phyloP scores from a whole-genome alignment of 192 early-diverging fungal genomes.

The Jimgerdemannia lactiflua region DNA sequence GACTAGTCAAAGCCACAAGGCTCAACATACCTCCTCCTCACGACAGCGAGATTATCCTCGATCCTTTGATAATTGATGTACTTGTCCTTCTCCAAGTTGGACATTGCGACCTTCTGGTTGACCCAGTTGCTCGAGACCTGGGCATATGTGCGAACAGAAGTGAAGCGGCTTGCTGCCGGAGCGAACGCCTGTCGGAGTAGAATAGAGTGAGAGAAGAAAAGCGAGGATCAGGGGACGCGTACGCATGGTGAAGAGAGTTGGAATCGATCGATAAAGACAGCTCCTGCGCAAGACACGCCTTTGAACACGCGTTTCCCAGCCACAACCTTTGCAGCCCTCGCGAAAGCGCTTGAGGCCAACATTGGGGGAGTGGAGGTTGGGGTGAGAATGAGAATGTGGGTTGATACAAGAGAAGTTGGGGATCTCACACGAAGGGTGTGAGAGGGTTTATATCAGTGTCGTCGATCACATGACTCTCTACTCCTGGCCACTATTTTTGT shows the following conservation, averaged over 20 bases:
- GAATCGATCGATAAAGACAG: too few species aligned
- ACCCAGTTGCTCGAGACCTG: slow-evolving; percentile 45
- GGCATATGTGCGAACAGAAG: slow-evolving; percentile 48
- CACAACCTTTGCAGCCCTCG: slow-evolving; percentile 30
- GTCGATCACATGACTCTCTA: background rate
- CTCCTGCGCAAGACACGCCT: background rate
- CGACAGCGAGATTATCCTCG: slow-evolving; percentile 92
- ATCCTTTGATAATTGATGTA: slow-evolving; percentile 98
- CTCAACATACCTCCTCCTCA: slow-evolving; percentile 77
- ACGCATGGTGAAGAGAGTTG: background rate
- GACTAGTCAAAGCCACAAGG: background rate
- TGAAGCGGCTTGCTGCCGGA: slow-evolving; percentile 19
- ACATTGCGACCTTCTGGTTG: slow-evolving; percentile 83
- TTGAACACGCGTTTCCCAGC: background rate
- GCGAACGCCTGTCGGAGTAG: slow-evolving; percentile 20
- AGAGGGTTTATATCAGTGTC: background rate
- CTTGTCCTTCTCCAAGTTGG: slow-evolving; percentile 87
- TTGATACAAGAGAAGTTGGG: too few species aligned
- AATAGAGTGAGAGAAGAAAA: background rate
- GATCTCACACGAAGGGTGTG: background rate
- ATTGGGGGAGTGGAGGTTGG: slow-evolving; percentile 2
- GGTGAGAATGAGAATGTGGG: too few species aligned
- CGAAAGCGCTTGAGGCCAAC: slow-evolving; percentile 30
- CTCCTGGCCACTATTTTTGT: too few species aligned
- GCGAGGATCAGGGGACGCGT: background rate